Evolutionary conservation across 2,329 filamentous ascomycete species (phyloP).

Genomic region (Verticillium nonalfalfae): DNA sequence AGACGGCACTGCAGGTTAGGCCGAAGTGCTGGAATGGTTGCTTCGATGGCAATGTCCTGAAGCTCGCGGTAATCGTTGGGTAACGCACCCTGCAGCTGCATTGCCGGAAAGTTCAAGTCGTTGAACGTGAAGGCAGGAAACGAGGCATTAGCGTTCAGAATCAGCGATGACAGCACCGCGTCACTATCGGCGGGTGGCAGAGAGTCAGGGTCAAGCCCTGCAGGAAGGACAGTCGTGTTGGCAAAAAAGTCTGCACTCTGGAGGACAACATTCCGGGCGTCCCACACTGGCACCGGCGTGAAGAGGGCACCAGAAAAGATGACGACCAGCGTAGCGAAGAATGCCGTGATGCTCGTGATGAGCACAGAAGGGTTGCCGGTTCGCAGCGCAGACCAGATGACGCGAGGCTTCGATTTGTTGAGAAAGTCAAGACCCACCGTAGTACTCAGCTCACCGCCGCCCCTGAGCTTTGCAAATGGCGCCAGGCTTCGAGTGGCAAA

Average conservation of each 20-base stretch:
- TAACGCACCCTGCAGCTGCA: slow-evolving; percentile 2
- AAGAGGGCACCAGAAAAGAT: slow-evolving; percentile 25
- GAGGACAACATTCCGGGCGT: slow-evolving; percentile 15
- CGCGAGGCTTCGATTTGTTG: slow-evolving; percentile 20
- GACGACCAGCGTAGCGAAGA: slow-evolving; percentile 21
- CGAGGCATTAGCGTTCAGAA: slow-evolving; percentile 24
- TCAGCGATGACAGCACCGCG: slow-evolving; percentile 19
- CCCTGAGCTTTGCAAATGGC: slow-evolving; percentile 22
- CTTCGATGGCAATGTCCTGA: slow-evolving; percentile 10
- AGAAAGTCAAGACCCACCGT: slow-evolving; percentile 24
- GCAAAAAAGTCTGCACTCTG: slow-evolving; percentile 22
- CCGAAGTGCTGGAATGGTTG: slow-evolving; percentile 22
- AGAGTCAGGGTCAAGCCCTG: slow-evolving; percentile 18
- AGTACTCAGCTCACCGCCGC: slow-evolving; percentile 18
- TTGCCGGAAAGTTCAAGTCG: slow-evolving; percentile 16
- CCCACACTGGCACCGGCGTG: slow-evolving; percentile 18
- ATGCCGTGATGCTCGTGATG: slow-evolving; percentile 17
- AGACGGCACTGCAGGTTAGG: slow-evolving; percentile 20
- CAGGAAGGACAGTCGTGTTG: slow-evolving; percentile 12
- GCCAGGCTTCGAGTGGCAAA: slow-evolving; percentile 23
- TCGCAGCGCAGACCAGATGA: slow-evolving; percentile 17
- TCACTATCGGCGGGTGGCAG: slow-evolving; percentile 3
- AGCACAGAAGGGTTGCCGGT: slow-evolving; percentile 19
- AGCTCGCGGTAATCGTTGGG: background rate
- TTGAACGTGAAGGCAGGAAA: slow-evolving; percentile 30